Base-by-base conservation (phyloP, 164 flowering plant genomes). In the Buxus sempervirens region DNA sequence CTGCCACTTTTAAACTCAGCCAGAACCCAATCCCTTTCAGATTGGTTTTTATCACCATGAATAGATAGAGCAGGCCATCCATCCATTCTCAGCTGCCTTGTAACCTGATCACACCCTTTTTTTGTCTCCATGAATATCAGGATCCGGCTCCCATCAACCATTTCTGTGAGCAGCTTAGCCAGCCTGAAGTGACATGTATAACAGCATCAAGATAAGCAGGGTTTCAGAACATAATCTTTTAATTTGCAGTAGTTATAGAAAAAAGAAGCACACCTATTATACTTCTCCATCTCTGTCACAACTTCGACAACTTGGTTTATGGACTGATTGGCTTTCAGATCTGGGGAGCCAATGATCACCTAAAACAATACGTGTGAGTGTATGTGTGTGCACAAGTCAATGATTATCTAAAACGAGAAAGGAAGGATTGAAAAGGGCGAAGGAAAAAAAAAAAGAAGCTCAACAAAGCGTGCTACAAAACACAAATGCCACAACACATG, bases 11-110 rank as follows among this genome's bases (percentile, higher is more conserved):
- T 93, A 78, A 96, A 96, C 73, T 93, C 99, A 51, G 96, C 82
- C 48, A 96, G 77, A 62, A 96, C 99, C 93, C 97, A 88, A 73
- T 96, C 99, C 73, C 99, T 89, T 79, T 96, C 98, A 16, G 84
- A 71, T 82, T 96, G 99, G 81, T 81, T 88, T 81, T 96, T 96
- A 77, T 96, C 98, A 78, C 98, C 99, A 78, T 96, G 99, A 70
- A 96, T 93, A 75, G 98, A 90, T 59, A 89, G 76, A 60, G 98
- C 96, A 13, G 98, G 98, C 98, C 99, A 96, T 54, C 99, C 99
- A 87, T 90, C 97, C 96, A 90, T 89, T 76, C 98, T 85, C 75
- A 96, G 76, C 60, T 90, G 90, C 73, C 88, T 78, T 6, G 99
- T 96, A 38, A 96, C 89, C 59, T 90, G 94, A 69, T 96, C 99